These are phyloP conservation scores for Artomyces pyxidatus DNA, from an alignment of 768 basidiomycete genomes.

Conservation along the genomic window DNA sequence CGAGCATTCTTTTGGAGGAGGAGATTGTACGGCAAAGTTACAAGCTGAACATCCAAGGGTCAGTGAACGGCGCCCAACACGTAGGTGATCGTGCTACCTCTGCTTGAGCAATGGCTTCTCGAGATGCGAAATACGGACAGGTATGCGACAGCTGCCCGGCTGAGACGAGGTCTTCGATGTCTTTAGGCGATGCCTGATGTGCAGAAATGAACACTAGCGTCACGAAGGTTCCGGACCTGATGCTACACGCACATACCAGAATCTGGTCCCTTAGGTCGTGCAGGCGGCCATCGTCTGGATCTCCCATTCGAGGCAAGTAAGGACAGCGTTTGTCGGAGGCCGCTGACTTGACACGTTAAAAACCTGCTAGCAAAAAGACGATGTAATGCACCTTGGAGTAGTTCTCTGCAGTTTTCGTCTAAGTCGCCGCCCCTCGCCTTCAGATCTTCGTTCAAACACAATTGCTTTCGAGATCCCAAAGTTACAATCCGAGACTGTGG, in stretches of 20 bases:
- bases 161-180: constrained; percentile 86
- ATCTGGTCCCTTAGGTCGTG: constrained; percentile 84
- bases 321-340: constrained; percentile 65
- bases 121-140: constrained; percentile 92
- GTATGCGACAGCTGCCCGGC: constrained; percentile 60
- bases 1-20: constrained; percentile 75
- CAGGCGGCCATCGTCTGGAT: constrained; percentile 53
- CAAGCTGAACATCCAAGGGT: too few relatives aligned
- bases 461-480: constrained; percentile 81
- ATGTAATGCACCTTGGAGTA: constrained; percentile 48
- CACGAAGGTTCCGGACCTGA: not conserved
- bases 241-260: constrained; percentile 40
- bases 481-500: constrained; percentile 58
- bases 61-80: too few relatives aligned
- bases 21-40: constrained; percentile 92
- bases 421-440: constrained; percentile 56
- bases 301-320: constrained; percentile 57
- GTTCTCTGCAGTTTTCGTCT: constrained; percentile 83
- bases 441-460: constrained; percentile 86
- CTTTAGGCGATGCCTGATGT: constrained; percentile 73
- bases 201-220: not conserved
- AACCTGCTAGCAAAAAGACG: too few relatives aligned
- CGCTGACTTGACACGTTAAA: constrained; percentile 34
- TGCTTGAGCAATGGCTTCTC: constrained; percentile 82
- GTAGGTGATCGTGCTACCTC: too few relatives aligned